Evolutionary conservation across 2,329 filamentous ascomycete species (phyloP).

Genomic region (Nannizziopsis arthrosporioides): DNA sequence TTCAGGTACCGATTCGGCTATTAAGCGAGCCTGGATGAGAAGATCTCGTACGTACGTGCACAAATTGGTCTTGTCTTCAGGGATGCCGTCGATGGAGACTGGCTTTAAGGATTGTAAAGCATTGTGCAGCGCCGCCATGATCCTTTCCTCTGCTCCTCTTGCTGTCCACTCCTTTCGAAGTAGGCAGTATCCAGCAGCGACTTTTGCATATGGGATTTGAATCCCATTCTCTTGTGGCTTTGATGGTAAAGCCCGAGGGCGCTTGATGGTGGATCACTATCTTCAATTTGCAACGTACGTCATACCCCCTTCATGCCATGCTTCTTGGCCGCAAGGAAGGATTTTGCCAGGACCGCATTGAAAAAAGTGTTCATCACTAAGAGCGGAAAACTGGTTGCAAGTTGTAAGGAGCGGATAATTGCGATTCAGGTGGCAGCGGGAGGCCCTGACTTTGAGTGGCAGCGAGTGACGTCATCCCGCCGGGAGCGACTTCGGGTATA

Average conservation of each 20-base stretch:
- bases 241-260: background rate
- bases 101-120: constrained; percentile 48
- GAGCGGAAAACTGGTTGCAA: no score
- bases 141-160: background rate
- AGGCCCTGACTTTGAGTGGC: no score
- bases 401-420: no score
- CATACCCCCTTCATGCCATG: background rate
- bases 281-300: background rate
- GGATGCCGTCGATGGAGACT: constrained; percentile 42
- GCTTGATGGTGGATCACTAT: background rate
- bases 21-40: constrained; percentile 55
- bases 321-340: background rate
- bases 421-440: no score
- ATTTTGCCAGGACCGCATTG: no score
- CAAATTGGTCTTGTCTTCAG: constrained; percentile 38
- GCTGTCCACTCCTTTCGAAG: background rate
- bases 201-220: no score
- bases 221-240: no score
- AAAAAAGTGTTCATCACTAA: no score
- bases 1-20: constrained; percentile 65
- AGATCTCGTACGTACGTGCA: constrained; percentile 46
- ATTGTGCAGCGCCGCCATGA: constrained; percentile 48
- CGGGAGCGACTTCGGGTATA: background rate
- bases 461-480: constrained; percentile 5
- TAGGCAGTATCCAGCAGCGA: background rate